Evolutionary conservation across 345 rosid species (phyloP), one percentile per base, ranked within the genome.

Genomic region (Excoecaria cochinchinensis): DNA sequence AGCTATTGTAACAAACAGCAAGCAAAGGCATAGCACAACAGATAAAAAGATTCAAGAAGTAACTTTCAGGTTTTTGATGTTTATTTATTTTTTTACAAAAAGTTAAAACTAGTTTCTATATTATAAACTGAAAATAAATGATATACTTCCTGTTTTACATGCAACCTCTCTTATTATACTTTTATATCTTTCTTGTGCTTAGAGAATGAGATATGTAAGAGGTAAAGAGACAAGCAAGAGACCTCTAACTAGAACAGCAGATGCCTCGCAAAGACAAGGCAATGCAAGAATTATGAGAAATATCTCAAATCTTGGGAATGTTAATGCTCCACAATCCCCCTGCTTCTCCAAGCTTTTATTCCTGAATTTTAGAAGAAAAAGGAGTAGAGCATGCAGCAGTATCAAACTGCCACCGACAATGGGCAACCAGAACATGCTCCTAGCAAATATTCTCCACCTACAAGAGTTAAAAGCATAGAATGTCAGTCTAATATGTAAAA

Each of bases 381-480:
- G 76, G 25, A 91, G 81, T 67, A 89, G 62, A 70, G 72, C 75
- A 82, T 94, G 97, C 36, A 92, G 63, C 47, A 92, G 79, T 17
- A 89, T n/a, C 76, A 90, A 86, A 84, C 97, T 81, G 51, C 90
- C 92, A 65, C 87, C 83, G 48, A 90, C 85, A 53, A 90, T 76
- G n/a, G 95, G 89, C 73, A 91, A 67, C 97, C 97, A 95, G 87
- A 95, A 95, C 97, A 92, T 85, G 81, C 89, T 90, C 87, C 97
- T 87, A 22, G 84, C 68, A 64, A 95, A 95, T 72, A 90, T 89
- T 83, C 84, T 89, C 99, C 99, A 91, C 86, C 97, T 94, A 72
- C 74, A 85, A 56, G 55, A 73, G 73, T 74, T 10, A 22, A 62
- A 52, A 69, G 36, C 40, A 69, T 71, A 52, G 66, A 44, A 81